Base-by-base conservation (phyloP, 129 eudicot genomes). In the Artemisia annua region DNA sequence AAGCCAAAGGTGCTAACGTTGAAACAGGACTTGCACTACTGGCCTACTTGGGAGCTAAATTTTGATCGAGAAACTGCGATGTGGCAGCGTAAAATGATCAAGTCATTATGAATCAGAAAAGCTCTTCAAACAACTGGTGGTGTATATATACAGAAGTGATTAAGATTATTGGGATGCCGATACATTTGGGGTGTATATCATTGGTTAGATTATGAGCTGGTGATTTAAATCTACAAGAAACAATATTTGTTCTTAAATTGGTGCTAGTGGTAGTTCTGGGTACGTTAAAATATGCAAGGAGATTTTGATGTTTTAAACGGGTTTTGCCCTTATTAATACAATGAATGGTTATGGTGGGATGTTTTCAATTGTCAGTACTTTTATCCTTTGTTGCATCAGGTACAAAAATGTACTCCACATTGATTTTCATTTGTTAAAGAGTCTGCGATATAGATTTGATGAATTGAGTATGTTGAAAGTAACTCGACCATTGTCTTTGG, bases 11-110 rank as follows among this genome's bases (percentile, higher is more conserved):
- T 93, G 30, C 87, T 93, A 64, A 86, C 97, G 32, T 54, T 93
- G 67, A 93, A 90, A 89, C 98, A 90, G 84, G 98, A 93, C 77
- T 76, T 93, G 75, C 98, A 90, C 75, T 90, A 90, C 78, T 93
- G 98, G 98, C 96, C 97, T 50, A 87, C 96, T 6, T 90, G 97
- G 97, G 98, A 93, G 80, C 76, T 93, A 22, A 90, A 87, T 24
- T 93, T 87, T 69, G 86, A 93, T 74, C 84, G 82, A 11, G 86
- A 89, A 70, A 87, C 96, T 79, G 85, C 96, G n/a, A 79, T 70
- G 49, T 90, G 98, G 97, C 81, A 86, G 18, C 81, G 96, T 7
- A 82, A 69, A 35, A 84, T 72, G 2, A 90, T 93, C 43, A 93
- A 90, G 73, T 72, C 96, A 62, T 66, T 89, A 48, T 77, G 81